Percentiles rank a stretch among this genome's conserved stretches.
phyloP scores from a whole-genome alignment of 2,329 filamentous ascomycete species.

The Ophiostoma perfectum region DNA sequence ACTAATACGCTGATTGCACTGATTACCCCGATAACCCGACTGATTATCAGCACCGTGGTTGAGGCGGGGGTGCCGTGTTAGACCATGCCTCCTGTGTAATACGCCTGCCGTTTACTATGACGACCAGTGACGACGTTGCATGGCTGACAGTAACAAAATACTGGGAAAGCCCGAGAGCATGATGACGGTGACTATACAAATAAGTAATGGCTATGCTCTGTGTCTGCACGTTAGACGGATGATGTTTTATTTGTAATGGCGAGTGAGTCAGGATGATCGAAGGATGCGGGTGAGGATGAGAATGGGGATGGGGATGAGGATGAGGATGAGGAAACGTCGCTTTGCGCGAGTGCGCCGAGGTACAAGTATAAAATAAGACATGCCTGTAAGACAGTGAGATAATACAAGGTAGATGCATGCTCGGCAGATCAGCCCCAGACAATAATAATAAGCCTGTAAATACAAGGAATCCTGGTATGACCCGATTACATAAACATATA shows the following conservation, averaged over 20 bases:
- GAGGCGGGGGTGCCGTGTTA: neutral
- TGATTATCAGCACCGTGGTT: no score
- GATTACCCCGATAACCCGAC: no score
- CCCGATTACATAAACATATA: no score
- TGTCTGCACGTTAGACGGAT: neutral
- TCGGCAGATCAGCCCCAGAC: no score
- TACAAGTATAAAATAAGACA: neutral
- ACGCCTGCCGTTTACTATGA: constrained; percentile 1
- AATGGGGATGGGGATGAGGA: no score
- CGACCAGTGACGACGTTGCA: neutral
- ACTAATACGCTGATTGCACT: no score
- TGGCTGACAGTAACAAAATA: neutral
- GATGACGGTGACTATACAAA: neutral
- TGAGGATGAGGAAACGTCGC: neutral
- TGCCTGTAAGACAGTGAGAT: no score
- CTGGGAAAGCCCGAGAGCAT: neutral
- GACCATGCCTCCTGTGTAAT: neutral
- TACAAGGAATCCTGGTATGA: no score
- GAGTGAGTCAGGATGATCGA: constrained; percentile 1
- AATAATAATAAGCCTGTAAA: no score
- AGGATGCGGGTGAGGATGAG: constrained; percentile 4
- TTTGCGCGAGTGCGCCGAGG: neutral
- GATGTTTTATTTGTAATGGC: neutral
- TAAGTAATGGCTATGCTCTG: neutral
- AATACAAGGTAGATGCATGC: no score